Base-by-base conservation (phyloP, 2,329 filamentous ascomycete genomes). In the Ceratocystis destructans region DNA sequence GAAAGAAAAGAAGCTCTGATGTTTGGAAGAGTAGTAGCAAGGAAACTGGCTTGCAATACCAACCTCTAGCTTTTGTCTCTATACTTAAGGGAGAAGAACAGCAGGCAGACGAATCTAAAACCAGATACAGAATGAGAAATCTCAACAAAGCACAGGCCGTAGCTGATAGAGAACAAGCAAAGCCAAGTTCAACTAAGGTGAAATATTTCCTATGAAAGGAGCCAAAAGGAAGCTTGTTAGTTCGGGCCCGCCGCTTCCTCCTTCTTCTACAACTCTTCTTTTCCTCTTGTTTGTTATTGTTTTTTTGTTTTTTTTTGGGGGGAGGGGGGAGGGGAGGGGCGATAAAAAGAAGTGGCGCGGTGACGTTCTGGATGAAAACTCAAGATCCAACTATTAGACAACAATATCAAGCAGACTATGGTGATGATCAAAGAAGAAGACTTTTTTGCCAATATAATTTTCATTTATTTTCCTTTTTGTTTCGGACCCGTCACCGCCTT, bases 151-250 rank as follows among this genome's bases (percentile, higher is more conserved):
- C 41, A 62, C 41, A 28, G 45, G 61, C 22, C 55, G 55, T 31
- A 59, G 28, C 28, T 59, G 55, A 59, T 59, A 59, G 37, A 31
- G 50, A 55, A 15, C 12, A 33, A 62, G 2, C 20, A 62, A 22
- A 62, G 44, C 41, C 31, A 41, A 12, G 20, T 20, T 10, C 33
- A 15, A 37, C 55, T 59, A n/a, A 31, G 37, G 37, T 15, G 37
- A 41, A 41, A 59, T 28, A 5, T 37, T 62, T 17, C 61, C 25
- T 33, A 31, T 10, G 2, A 59, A 59, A 59, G 55, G 55, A 59
- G 17, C 28, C 55, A 59, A 37, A 53, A 59, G 55, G 55, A 59
- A 59, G 55, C 55, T 59, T 57, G 50, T 65, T n/a, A 65, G 64
- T 55, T 65, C 53, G 53, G 53, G 44, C 64, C 53, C 37, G 41